Evolutionary conservation across 2,329 filamentous ascomycete species (phyloP).

Genomic region (Endocalyx cinctus): DNA sequence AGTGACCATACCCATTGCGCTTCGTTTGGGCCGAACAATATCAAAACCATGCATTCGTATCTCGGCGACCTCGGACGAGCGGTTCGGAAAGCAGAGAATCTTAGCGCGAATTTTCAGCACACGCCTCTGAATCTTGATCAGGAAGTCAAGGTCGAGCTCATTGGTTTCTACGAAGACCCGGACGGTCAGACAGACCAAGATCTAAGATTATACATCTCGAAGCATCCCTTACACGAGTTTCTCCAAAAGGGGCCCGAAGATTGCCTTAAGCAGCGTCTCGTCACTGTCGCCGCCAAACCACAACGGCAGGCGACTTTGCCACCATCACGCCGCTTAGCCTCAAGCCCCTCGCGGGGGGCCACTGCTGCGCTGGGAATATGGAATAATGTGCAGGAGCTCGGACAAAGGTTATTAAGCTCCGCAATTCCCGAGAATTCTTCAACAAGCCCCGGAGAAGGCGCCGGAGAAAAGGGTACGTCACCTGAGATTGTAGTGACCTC

Average conservation of each 20-base stretch:
- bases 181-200: constrained; percentile 31
- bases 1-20: constrained; percentile 52
- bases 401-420: constrained; percentile 21
- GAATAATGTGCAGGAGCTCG: constrained; percentile 22
- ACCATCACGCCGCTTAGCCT: constrained; percentile 6
- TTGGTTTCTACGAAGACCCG: constrained; percentile 57
- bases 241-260: constrained; percentile 45
- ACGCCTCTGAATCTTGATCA: constrained; percentile 45
- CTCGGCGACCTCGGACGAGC: constrained; percentile 32
- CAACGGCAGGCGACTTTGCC: constrained; percentile 7
- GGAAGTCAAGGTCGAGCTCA: constrained; percentile 52
- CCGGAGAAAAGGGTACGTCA: constrained; percentile 12
- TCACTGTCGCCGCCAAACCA: constrained; percentile 22
- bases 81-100: constrained; percentile 31
- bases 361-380: constrained; percentile 19
- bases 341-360: constrained; percentile 6
- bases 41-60: constrained; percentile 40
- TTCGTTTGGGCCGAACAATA: constrained; percentile 47
- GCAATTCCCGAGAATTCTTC: constrained; percentile 9
- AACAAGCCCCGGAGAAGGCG: constrained; percentile 8
- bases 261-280: constrained; percentile 51
- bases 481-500: constrained; percentile 36
- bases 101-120: constrained; percentile 32
- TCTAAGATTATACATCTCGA: constrained; percentile 47
- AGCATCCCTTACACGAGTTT: constrained; percentile 49